A percentile compares a stretch with the other conserved stretches of the same genome.
Evolutionary conservation across 2,329 filamentous ascomycete species (phyloP).

Genomic region (Diaporthe caulivora): DNA sequence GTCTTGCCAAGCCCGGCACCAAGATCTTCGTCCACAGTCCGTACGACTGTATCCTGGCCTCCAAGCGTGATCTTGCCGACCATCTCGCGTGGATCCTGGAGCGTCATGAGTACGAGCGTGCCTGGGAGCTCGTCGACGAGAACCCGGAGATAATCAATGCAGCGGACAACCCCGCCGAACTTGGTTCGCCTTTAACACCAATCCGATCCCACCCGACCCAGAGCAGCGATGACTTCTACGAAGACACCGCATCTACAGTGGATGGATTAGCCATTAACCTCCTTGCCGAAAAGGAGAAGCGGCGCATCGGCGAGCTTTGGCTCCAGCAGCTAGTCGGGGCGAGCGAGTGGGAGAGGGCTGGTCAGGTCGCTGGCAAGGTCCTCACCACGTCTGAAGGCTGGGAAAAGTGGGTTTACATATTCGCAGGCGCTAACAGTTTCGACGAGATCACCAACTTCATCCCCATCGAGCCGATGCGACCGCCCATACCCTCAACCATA

Average conservation of each 20-base stretch:
- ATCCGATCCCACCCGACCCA: conserved; percentile 47
- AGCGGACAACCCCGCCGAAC: conserved; percentile 55
- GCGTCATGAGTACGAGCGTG: conserved; percentile 82
- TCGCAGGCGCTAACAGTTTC: conserved; percentile 86
- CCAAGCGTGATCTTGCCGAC: conserved; percentile 87
- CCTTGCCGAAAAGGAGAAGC: conserved; percentile 86
- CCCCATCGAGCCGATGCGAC: conserved; percentile 80
- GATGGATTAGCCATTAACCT: conserved; percentile 74
- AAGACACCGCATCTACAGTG: conserved; percentile 75
- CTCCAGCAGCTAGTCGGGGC: conserved; percentile 84
- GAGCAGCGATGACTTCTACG: conserved; percentile 75
- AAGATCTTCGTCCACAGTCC: conserved; percentile 96
- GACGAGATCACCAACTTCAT: conserved; percentile 91
- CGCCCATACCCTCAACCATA: conserved; percentile 82
- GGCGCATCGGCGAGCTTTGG: conserved; percentile 93
- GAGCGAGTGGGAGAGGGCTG: conserved; percentile 82
- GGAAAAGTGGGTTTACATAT: conserved; percentile 97
- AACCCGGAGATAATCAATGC: conserved; percentile 79
- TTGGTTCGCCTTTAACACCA: conserved; percentile 51
- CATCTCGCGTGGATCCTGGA: conserved; percentile 89
- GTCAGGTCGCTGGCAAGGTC: conserved; percentile 84
- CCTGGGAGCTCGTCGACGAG: conserved; percentile 90
- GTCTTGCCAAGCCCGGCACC: conserved; percentile 66
- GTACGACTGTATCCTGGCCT: conserved; percentile 94
- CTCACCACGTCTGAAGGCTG: conserved; percentile 83